Evolutionary conservation across 306 rosid species (phyloP).

Genomic region (Medicago lupulina): DNA sequence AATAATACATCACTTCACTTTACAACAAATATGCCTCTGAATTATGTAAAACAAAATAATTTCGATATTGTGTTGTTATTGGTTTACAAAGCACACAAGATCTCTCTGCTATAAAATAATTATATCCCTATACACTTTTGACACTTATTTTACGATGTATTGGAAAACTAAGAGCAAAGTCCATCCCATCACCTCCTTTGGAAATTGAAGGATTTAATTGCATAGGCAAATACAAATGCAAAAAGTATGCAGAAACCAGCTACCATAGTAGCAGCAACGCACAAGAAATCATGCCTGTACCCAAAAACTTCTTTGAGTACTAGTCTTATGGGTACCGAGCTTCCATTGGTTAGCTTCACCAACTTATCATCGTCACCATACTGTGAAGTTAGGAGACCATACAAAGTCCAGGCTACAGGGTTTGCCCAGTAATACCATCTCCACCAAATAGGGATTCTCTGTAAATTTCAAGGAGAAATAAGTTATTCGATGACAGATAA

Average conservation of each 20-base stretch:
- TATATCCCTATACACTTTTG: slow-evolving; percentile 56
- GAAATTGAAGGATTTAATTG: slow-evolving; percentile 97
- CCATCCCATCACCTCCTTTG: slow-evolving; percentile 78
- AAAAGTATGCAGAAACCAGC: slow-evolving; percentile 87
- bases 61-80: slow-evolving; percentile 39
- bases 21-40: slow-evolving; percentile 37
- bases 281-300: slow-evolving; percentile 79
- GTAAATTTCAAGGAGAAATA: slow-evolving; percentile 44
- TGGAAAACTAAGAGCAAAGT: slow-evolving; percentile 36
- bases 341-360: slow-evolving; percentile 79
- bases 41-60: slow-evolving; percentile 30
- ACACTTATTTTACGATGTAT: slow-evolving; percentile 42
- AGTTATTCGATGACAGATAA: neutral
- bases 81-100: slow-evolving; percentile 46
- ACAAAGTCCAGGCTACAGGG: slow-evolving; percentile 93
- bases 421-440: slow-evolving; percentile 99
- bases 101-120: slow-evolving; percentile 49
- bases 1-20: slow-evolving; percentile 40
- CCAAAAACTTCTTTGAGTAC: slow-evolving; percentile 74
- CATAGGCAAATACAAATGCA: slow-evolving; percentile 80
- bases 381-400: slow-evolving; percentile 89
- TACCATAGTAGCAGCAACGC: slow-evolving; percentile 74
- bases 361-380: slow-evolving; percentile 65
- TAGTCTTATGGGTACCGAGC: slow-evolving; percentile 45
- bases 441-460: slow-evolving; percentile 99